Conservation (phyloP, 192 early-diverging fungal genomes). For the Coemansia sp. region DNA sequence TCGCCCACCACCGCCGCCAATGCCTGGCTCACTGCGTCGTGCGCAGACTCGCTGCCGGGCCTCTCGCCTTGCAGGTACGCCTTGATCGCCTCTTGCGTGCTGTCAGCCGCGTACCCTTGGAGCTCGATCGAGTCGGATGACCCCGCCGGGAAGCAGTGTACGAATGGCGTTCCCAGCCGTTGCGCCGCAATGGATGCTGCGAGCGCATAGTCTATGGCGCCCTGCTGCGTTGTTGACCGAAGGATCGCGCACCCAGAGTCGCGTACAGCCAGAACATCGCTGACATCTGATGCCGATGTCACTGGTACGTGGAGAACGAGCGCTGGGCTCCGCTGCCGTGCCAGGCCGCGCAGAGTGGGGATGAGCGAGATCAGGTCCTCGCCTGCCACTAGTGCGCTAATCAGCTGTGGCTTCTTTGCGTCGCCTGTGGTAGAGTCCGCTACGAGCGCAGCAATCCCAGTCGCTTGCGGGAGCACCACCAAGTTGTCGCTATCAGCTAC, state of each 20-base stretch:
- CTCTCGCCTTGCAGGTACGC: conserved; percentile 33
- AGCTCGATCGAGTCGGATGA: conserved; percentile 25
- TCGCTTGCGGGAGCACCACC: conserved; percentile 22
- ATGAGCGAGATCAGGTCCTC: conserved; percentile 36
- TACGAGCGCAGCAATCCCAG: conserved; percentile 24
- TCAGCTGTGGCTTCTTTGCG: neutral
- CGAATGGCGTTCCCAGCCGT: conserved; percentile 60
- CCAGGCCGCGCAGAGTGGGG: conserved; percentile 38
- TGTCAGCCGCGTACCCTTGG: conserved; percentile 29
- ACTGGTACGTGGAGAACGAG: conserved; percentile 45
- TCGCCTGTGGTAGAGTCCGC: neutral
- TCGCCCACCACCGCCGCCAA: conserved; percentile 26
- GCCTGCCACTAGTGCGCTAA: conserved; percentile 25
- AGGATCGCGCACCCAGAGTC: conserved; percentile 79
- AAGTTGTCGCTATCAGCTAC: conserved; percentile 15
- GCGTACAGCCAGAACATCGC: conserved; percentile 73
- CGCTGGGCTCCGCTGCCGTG: conserved; percentile 19
- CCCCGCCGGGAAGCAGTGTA: conserved; percentile 64
- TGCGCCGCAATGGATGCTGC: conserved; percentile 76
- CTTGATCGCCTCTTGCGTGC: conserved; percentile 53
- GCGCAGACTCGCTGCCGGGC: conserved; percentile 10
- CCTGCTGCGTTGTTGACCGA: conserved; percentile 74
- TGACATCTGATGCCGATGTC: conserved; percentile 35
- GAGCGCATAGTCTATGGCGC: conserved; percentile 80
- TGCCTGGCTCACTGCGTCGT: conserved; percentile 21